These are phyloP conservation scores for Leccinellum albellum DNA, from an alignment of 768 basidiomycete species.

Conservation along the genomic window DNA sequence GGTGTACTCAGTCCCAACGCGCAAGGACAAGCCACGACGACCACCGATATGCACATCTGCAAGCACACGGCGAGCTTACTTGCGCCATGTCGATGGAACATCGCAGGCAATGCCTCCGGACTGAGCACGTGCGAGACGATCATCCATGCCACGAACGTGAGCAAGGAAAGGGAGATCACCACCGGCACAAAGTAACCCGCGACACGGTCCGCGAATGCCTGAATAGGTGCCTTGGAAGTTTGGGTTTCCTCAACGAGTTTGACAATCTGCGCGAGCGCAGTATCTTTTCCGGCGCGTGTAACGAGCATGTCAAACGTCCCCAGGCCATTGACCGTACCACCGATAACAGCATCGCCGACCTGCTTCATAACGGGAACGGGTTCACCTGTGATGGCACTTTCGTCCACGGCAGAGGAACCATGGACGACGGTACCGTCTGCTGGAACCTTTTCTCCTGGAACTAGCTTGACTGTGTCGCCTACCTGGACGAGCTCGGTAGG, in stretches of 20 bases:
- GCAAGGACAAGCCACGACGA: slow-evolving; percentile 98
- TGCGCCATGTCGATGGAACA: slow-evolving; percentile 83
- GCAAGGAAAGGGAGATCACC: slow-evolving; percentile 74
- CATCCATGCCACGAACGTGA: slow-evolving; percentile 87
- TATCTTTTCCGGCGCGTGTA: slow-evolving; percentile 93
- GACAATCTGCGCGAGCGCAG: slow-evolving; percentile 94
- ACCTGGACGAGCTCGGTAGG: slow-evolving; percentile 94
- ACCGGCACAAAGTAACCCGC: slow-evolving; percentile 95
- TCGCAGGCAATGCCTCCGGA: slow-evolving; percentile 62
- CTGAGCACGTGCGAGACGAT: slow-evolving; percentile 57
- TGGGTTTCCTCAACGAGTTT: slow-evolving; percentile 97
- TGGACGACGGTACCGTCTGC: slow-evolving; percentile 89
- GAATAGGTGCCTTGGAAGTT: slow-evolving; percentile 96
- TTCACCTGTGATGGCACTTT: slow-evolving; percentile 96
- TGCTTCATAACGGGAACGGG: slow-evolving; percentile 85
- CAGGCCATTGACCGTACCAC: slow-evolving; percentile 93
- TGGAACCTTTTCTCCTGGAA: slow-evolving; percentile 94
- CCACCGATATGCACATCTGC: slow-evolving; percentile 95
- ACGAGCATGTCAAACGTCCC: slow-evolving; percentile 98
- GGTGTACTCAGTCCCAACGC: slow-evolving; percentile 95
- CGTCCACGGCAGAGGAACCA: slow-evolving; percentile 87
- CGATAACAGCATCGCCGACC: slow-evolving; percentile 82
- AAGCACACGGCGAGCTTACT: slow-evolving; percentile 88
- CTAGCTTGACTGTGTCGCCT: slow-evolving; percentile 88
- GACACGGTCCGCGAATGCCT: slow-evolving; percentile 91